These are phyloP conservation scores for Nemania sp. DNA, from an alignment of 2,329 filamentous ascomycete genomes.

Conservation along the genomic window DNA sequence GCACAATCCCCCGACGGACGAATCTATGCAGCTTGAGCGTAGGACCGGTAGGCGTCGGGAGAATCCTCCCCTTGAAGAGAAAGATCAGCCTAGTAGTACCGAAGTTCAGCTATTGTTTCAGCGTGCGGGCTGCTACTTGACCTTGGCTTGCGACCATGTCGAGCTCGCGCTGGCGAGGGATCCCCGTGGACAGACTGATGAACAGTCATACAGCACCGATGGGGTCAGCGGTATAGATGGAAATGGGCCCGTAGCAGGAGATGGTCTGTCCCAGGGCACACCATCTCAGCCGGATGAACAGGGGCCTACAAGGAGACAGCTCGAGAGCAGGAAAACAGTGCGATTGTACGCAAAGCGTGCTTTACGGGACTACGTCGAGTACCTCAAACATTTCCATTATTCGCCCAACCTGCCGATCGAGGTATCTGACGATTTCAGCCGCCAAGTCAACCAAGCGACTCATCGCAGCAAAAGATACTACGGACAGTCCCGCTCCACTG, in stretches of 20 bases:
- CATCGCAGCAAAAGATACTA: slow-evolving; percentile 40
- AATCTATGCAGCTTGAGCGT: slow-evolving; percentile 54
- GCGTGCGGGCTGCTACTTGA: slow-evolving; percentile 72
- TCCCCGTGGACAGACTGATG: slow-evolving; percentile 30
- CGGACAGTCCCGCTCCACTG: slow-evolving; percentile 47
- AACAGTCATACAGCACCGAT: slow-evolving; percentile 23
- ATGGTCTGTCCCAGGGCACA: slow-evolving; percentile 19
- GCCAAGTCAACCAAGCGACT: slow-evolving; percentile 60
- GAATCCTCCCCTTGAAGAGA: slow-evolving; percentile 39
- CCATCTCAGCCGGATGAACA: slow-evolving; percentile 19
- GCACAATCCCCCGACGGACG: slow-evolving; percentile 49
- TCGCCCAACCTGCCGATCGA: slow-evolving; percentile 70
- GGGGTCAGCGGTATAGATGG: slow-evolving; percentile 31
- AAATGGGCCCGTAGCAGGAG: slow-evolving; percentile 18
- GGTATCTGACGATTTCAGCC: slow-evolving; percentile 59
- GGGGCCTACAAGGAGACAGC: slow-evolving; percentile 32
- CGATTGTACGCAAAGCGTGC: slow-evolving; percentile 77
- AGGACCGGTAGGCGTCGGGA: slow-evolving; percentile 42
- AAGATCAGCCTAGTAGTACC: slow-evolving; percentile 72
- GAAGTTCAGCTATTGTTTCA: slow-evolving; percentile 78
- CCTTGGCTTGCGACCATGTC: slow-evolving; percentile 70
- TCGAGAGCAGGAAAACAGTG: slow-evolving; percentile 70
- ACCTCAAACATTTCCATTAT: slow-evolving; percentile 77
- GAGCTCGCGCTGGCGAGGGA: slow-evolving; percentile 52
- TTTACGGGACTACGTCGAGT: slow-evolving; percentile 73